Base-by-base conservation (phyloP, 1,284 basidiomycete genomes). In the Pascua guehoae region DNA sequence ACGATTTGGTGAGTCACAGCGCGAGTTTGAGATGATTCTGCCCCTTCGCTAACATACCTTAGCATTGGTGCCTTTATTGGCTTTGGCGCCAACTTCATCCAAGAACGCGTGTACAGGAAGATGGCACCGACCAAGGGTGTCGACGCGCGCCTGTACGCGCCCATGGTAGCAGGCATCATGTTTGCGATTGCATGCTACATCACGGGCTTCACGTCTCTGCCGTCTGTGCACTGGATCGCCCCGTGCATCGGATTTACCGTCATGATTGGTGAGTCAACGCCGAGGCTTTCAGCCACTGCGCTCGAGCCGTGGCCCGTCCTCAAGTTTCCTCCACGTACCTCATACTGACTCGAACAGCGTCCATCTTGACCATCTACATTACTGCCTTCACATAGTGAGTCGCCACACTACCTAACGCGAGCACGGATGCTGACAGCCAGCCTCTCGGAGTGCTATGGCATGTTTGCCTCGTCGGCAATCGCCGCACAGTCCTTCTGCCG, bases 91-190 rank as follows among this genome's bases (percentile, higher is more conserved):
- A 86, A 85, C 63, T 68, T 86, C n/a, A 81, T 83, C 58, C 87
- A 89, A 75, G 87, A 90, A 64, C 72, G 68, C 24, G 69, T 88
- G 2, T 91, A 89, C 64, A 76, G 54, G 12, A 32, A 32, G 1
- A 41, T 42, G 39, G 60, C 60, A n/a, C 72, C 76, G 0, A 80
- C 67, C 15, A 75, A 81, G 45, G 87, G 88, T 0, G 85, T 87
- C 0, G 88, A 91, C 74, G 88, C 88, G 0, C 81, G 88, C 9
- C 75, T 91, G 18, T 88, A 86, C 63, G 75, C 78, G 12, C 84
- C 87, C 3, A 86, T 87, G 72, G 71, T 81, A 9, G 87, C 85
- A 0, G 86, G 82, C 0, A 57, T 89, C 12, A 64, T 85, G 4
- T 80, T 89, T 52, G 85, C 87, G 0, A 66, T 79, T 1, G 84